A percentile compares a stretch with the other conserved stretches of the same genome.
phyloP scores from a whole-genome alignment of 2,329 filamentous ascomycete species.

The Emydomyces testavorans region DNA sequence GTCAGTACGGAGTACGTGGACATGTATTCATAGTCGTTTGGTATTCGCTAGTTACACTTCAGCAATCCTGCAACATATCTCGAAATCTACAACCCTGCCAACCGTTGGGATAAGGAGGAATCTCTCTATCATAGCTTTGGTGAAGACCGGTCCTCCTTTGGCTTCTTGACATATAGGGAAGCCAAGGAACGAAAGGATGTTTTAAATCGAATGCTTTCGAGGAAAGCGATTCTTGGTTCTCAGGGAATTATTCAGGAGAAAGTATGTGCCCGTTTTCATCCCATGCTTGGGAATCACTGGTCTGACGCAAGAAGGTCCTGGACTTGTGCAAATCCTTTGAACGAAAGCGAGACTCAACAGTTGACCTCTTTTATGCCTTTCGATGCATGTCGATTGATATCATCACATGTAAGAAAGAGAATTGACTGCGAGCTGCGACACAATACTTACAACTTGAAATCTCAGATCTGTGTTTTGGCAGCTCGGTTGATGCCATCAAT shows the following conservation, averaged over 20 bases:
- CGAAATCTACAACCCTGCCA: conserved; percentile 18
- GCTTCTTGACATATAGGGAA: conserved; percentile 16
- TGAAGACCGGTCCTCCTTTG: conserved; percentile 19
- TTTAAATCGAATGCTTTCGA: conserved; percentile 17
- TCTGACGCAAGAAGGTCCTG: neutral
- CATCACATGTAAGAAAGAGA: conserved; percentile 14
- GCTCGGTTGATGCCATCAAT: conserved; percentile 18
- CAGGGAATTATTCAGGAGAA: conserved; percentile 18
- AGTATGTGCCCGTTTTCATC: conserved; percentile 4
- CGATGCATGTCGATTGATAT: conserved; percentile 17
- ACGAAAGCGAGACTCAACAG: neutral
- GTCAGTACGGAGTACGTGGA: neutral
- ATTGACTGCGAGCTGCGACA: neutral
- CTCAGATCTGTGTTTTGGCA: conserved; percentile 20
- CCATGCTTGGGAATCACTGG: too few species aligned
- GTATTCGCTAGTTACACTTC: conserved; percentile 20
- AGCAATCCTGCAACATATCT: conserved; percentile 16
- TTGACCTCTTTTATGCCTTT: conserved; percentile 6
- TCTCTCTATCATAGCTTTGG: conserved; percentile 19
- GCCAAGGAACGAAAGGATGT: conserved; percentile 20
- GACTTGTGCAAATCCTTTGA: conserved; percentile 6
- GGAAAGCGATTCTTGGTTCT: conserved; percentile 15
- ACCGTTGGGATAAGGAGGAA: conserved; percentile 20
- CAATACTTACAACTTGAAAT: neutral
- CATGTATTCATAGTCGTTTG: too few species aligned